These are phyloP conservation scores for Cryphonectria nitschkei DNA, from an alignment of 2,329 filamentous ascomycete species.

Conservation along the genomic window DNA sequence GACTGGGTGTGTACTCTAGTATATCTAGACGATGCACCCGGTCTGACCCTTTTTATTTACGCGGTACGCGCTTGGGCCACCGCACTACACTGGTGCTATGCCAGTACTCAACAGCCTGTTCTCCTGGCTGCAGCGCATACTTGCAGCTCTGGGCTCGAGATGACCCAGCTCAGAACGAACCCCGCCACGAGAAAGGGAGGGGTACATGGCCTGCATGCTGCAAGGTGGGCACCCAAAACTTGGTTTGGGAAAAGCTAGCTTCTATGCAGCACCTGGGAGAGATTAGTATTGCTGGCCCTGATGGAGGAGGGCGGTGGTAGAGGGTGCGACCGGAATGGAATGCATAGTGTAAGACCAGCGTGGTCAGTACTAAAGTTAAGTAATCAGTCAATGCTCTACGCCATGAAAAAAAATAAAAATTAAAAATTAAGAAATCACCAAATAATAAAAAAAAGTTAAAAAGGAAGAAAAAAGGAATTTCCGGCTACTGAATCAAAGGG, in stretches of 20 bases:
- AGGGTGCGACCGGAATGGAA: background rate
- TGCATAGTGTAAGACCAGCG: background rate
- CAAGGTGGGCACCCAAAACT: background rate
- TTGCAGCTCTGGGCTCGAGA: background rate
- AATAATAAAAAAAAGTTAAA: background rate
- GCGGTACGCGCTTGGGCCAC: background rate
- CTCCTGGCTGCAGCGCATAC: background rate
- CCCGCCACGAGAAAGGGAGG: background rate
- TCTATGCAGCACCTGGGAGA: background rate
- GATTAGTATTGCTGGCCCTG: background rate
- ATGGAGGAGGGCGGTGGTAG: background rate
- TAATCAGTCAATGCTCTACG: background rate
- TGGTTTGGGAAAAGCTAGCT: background rate
- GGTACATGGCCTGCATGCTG: conserved; percentile 5
- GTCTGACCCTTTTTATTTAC: background rate
- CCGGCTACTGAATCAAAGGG: background rate
- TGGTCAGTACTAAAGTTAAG: background rate
- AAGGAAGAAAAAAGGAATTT: background rate
- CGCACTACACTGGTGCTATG: background rate
- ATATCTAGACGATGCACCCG: background rate
- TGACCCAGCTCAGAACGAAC: background rate
- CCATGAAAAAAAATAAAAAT: background rate
- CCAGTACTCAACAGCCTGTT: background rate
- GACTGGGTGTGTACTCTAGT: background rate
- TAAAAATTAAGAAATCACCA: too few species aligned